A percentile compares a stretch with the other conserved stretches of the same genome.
phyloP scores from a whole-genome alignment of 2,329 filamentous ascomycete genomes.

The Camillea tinctor region DNA sequence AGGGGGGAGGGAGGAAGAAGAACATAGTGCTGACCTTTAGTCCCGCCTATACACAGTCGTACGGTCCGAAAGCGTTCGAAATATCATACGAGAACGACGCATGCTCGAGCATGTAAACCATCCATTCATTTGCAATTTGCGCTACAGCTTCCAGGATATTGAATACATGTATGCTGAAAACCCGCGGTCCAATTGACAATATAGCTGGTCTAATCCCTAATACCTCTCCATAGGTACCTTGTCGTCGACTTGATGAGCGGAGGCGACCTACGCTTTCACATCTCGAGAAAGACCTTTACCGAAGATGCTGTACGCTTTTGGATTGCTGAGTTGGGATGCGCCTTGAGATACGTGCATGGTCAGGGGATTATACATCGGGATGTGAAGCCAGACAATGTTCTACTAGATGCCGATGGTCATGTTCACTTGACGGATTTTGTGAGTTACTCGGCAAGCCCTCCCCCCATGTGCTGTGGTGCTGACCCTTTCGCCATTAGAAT shows the following conservation, averaged over 20 bases:
- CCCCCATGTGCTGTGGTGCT: slow-evolving; percentile 25
- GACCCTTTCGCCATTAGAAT: slow-evolving; percentile 63
- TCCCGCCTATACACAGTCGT: slow-evolving; percentile 63
- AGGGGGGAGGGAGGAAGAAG: neutral
- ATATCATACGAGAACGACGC: slow-evolving; percentile 93
- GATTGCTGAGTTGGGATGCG: slow-evolving; percentile 92
- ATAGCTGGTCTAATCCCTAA: slow-evolving; percentile 19
- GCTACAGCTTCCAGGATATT: slow-evolving; percentile 98
- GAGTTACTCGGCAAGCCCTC: slow-evolving; percentile 36
- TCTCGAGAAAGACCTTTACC: slow-evolving; percentile 95
- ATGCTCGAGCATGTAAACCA: slow-evolving; percentile 99
- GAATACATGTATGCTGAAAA: slow-evolving; percentile 82
- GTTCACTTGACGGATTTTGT: slow-evolving; percentile 98
- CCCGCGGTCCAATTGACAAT: neutral
- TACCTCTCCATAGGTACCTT: slow-evolving; percentile 80
- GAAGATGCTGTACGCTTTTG: slow-evolving; percentile 96
- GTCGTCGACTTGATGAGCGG: slow-evolving; percentile 98
- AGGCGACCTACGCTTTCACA: slow-evolving; percentile 94
- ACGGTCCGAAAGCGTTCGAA: slow-evolving; percentile 94
- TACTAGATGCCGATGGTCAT: slow-evolving; percentile 85
- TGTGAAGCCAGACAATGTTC: slow-evolving; percentile 87
- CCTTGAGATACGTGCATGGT: slow-evolving; percentile 79
- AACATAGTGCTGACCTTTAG: slow-evolving; percentile 12
- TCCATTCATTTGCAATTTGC: slow-evolving; percentile 95
- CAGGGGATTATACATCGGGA: slow-evolving; percentile 90